These are phyloP conservation scores for Candida oleophila DNA, from an alignment of 805 yeast species.

Conservation along the genomic window DNA sequence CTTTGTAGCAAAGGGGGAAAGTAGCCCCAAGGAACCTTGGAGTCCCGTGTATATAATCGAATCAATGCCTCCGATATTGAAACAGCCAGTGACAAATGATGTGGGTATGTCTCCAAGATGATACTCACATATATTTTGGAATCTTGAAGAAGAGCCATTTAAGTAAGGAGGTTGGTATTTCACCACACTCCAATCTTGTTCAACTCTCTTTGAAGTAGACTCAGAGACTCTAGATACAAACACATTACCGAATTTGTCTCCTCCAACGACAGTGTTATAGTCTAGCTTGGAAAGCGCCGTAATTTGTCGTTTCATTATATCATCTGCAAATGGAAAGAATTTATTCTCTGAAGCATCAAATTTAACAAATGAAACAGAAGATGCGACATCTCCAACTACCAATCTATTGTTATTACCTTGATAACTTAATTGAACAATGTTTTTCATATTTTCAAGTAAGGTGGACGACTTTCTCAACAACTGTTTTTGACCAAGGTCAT, in stretches of 20 bases:
- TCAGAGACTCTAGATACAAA: constrained; percentile 63
- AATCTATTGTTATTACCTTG: constrained; percentile 56
- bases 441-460: constrained; percentile 39
- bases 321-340: constrained; percentile 70
- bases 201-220: constrained; percentile 47
- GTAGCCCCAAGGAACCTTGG: constrained; percentile 76
- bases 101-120: constrained; percentile 71
- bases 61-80: constrained; percentile 63
- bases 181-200: constrained; percentile 45
- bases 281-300: constrained; percentile 65
- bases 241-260: constrained; percentile 85
- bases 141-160: constrained; percentile 54
- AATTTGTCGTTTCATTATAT: constrained; percentile 63
- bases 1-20: constrained; percentile 64
- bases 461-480: constrained; percentile 64
- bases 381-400: constrained; percentile 68
- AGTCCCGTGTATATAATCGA: constrained; percentile 70
- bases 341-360: constrained; percentile 47
- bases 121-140: constrained; percentile 55
- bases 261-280: constrained; percentile 72
- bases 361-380: constrained; percentile 58
- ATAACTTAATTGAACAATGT: constrained; percentile 50
- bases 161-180: constrained; percentile 31
- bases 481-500: constrained; percentile 78
- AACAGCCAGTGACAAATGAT: constrained; percentile 51